Evolutionary conservation across 2,329 filamentous ascomycete genomes (phyloP), one percentile per base, ranked within the genome.

Genomic region (Didymella arachidicola): DNA sequence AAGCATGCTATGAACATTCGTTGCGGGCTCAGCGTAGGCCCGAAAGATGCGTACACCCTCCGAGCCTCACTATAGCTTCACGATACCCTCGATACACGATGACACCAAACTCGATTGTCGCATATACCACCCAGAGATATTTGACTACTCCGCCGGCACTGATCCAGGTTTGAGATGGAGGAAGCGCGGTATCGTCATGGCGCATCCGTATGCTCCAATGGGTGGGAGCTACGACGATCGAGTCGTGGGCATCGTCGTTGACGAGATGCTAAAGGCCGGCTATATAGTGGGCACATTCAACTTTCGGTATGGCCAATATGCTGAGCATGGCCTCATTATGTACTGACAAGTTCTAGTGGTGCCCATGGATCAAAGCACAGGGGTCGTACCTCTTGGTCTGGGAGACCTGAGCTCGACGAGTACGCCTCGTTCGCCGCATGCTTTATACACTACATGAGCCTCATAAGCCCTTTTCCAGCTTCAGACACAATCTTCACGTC

Each of bases 281-380:
- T 96, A 87, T 69, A 74, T 96, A 1, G 89, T 97, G 2, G 89
- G 85, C 7, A 96, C 92, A 0, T 97, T 98, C 77, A 97, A 98
- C 72, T 97, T 98, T 74, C 86, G 93, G 90, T 93, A 80, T 51
- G 77, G 32, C 29, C 10, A 3, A 32, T 1, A 27, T 2, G 0
- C 11, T n/a, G 7, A 26, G 25, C 10, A n/a, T 22, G 6, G 2
- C n/a, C 6, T 18, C 8, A n/a, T n/a, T 8, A 12, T 1, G 53
- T 34, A 43, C 42, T 68, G 39, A 66, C 39, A 5, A n/a, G 4
- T 14, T 3, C 2, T 60, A 96, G 93, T 78, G 94, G 94, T 48
- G 92, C 92, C 0, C 85, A 86, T 26, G 82, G 82, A 26, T 95
- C 92, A 0, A 60, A 53, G 18, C 56, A 59, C 29, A 85, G 86